Conservation (phyloP, 2,329 filamentous ascomycete species). For the Pyrenophora teres region DNA sequence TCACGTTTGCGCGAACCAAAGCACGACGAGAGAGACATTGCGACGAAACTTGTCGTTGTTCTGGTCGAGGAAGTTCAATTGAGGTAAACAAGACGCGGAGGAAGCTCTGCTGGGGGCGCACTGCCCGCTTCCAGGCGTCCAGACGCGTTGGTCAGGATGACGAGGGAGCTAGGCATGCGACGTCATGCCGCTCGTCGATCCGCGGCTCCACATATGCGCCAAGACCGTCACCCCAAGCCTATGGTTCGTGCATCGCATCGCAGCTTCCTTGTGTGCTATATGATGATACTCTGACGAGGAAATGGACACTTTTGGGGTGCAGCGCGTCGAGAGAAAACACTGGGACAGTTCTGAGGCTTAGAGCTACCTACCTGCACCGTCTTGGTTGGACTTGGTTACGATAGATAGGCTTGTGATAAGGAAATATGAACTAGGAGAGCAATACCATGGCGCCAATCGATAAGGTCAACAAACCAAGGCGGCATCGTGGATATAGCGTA, state of each 20-base stretch:
- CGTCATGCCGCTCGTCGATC: constrained; percentile 17
- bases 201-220: constrained; percentile 12
- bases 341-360: too few species aligned
- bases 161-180: constrained; percentile 5
- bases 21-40: constrained; percentile 63
- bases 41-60: constrained; percentile 7
- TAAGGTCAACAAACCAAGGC: background rate
- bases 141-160: constrained; percentile 15
- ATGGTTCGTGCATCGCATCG: background rate
- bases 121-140: constrained; percentile 5
- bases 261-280: background rate
- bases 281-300: background rate
- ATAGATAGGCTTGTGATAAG: background rate
- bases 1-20: constrained; percentile 63
- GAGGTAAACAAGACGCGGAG: background rate
- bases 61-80: background rate
- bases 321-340: too few species aligned
- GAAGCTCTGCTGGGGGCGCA: constrained; percentile 2
- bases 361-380: too few species aligned
- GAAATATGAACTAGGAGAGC: background rate
- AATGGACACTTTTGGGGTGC: too few species aligned
- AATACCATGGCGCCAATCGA: background rate
- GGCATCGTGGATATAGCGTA: background rate
- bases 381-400: too few species aligned
- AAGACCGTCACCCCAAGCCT: constrained; percentile 2